Evolutionary conservation across 2,329 filamentous ascomycete species (phyloP), one percentile per base, ranked within the genome.

Genomic region (Pseudocercospora fuligena): DNA sequence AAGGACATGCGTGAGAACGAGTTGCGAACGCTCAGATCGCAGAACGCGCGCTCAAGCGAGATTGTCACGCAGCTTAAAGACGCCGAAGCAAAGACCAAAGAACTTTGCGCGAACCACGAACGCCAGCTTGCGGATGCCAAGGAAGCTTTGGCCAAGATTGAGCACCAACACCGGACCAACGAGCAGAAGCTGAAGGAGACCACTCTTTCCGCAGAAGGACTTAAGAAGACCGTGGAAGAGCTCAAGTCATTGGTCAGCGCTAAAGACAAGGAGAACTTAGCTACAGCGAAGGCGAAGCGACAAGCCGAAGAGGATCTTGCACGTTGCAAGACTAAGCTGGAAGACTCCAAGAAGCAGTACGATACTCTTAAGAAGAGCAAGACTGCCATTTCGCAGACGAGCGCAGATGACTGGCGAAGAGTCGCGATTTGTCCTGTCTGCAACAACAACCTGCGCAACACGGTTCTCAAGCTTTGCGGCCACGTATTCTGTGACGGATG

Each of bases 41-140:
- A 98, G 78, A 96, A 94, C 76, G 86, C 88, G 57, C 97, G 97
- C 80, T 96, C 92, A 65, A 93, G 93, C 0, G 95, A 98, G 77
- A 96, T 98, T 66, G 94, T 99, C 49, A 87, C 93, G 0, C 92
- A 97, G 72, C 84, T 98, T 63, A 99, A 99, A 82, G 94, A 98
- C 63, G 87, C 92, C 1, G 95, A 98, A 77, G 85, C 89, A 5
- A 88, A 92, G 61, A 92, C 90, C 70, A 87, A 92, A 59, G 88
- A 89, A 16, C 80, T 97, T 29, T 84, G 95, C 19, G 87, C 89
- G 71, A 97, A 94, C 74, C 83, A 97, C 68, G 95, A 99, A 80
- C 97, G 97, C 81, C 94, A 98, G 77, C 82, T 95, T 46, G 88
- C 89, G 9, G 93, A 98, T 74, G 82, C 93, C 73, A 93, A 90